A percentile compares a stretch with the other conserved stretches of the same genome.
phyloP scores from a whole-genome alignment of 441 rosid species.

The Euphorbia schlechtendalii region DNA sequence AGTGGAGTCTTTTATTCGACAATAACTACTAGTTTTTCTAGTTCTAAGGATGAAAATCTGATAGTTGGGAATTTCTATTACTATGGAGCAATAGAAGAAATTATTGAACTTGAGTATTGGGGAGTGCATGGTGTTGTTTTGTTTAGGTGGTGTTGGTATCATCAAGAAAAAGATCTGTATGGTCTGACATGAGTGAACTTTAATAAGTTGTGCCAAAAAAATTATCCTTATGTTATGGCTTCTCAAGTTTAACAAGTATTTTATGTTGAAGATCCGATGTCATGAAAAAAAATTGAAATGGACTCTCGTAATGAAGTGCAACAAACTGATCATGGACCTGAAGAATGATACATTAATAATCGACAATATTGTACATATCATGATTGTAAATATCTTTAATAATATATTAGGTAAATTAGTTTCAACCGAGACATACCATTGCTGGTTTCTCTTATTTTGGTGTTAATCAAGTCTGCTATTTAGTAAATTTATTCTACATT shows the following conservation, averaged over 20 bases:
- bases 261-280: background rate
- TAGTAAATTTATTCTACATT: no score
- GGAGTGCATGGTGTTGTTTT: background rate
- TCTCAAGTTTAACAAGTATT: background rate
- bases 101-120: background rate
- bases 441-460: no score
- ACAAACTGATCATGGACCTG: no score
- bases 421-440: no score
- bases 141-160: background rate
- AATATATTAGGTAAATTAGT: no score
- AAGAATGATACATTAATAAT: no score
- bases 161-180: background rate
- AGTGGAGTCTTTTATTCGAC: background rate
- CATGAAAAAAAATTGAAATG: background rate
- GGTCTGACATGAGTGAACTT: background rate
- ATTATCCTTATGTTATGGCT: background rate
- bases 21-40: background rate
- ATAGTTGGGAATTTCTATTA: background rate
- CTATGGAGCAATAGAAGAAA: background rate
- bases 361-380: no score
- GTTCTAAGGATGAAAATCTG: background rate
- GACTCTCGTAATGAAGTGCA: no score
- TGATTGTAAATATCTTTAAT: no score
- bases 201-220: background rate
- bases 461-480: no score